Evolutionary conservation across 1,284 basidiomycete species (phyloP).

Genomic region (Austroboletus niveus): DNA sequence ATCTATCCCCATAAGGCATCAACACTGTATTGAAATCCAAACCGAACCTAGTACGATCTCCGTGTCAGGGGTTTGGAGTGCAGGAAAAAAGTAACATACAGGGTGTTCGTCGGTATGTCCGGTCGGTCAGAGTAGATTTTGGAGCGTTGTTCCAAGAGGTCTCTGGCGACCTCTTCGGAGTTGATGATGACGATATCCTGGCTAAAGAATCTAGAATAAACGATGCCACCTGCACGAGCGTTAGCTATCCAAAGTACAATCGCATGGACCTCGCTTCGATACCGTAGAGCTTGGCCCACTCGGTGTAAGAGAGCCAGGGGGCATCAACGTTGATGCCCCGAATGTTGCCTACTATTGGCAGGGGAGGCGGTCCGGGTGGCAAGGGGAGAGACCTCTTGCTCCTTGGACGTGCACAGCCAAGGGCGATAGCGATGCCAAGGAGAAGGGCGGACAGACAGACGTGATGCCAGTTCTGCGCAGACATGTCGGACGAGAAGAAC

Average conservation of each 20-base stretch:
- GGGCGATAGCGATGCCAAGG: slow-evolving; percentile 5
- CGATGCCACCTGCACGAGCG: slow-evolving; percentile 27
- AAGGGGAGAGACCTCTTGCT: slow-evolving; percentile 12
- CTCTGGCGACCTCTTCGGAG: neutral
- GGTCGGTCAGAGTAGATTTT: slow-evolving; percentile 24
- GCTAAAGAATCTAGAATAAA: slow-evolving; percentile 20
- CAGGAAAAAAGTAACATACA: slow-evolving; percentile 64
- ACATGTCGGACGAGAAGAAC: slow-evolving; percentile 4
- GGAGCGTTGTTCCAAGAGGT: slow-evolving; percentile 21
- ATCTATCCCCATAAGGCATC: slow-evolving; percentile 20
- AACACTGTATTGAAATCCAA: slow-evolving; percentile 22
- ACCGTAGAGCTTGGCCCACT: slow-evolving; percentile 46
- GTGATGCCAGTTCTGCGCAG: slow-evolving; percentile 9
- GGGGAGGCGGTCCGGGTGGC: slow-evolving; percentile 31
- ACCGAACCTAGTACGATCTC: slow-evolving; percentile 22
- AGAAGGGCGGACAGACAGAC: slow-evolving; percentile 13
- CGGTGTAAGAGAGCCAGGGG: slow-evolving; percentile 45
- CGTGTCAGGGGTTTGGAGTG: slow-evolving; percentile 29
- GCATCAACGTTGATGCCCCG: slow-evolving; percentile 38
- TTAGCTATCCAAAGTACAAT: neutral
- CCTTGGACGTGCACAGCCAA: neutral
- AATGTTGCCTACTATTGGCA: slow-evolving; percentile 39
- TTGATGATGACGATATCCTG: slow-evolving; percentile 24
- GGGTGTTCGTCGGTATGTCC: slow-evolving; percentile 13
- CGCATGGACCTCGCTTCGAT: neutral